These are phyloP conservation scores for Ogataea corticis DNA, from an alignment of 805 yeast genomes.

Conservation along the genomic window DNA sequence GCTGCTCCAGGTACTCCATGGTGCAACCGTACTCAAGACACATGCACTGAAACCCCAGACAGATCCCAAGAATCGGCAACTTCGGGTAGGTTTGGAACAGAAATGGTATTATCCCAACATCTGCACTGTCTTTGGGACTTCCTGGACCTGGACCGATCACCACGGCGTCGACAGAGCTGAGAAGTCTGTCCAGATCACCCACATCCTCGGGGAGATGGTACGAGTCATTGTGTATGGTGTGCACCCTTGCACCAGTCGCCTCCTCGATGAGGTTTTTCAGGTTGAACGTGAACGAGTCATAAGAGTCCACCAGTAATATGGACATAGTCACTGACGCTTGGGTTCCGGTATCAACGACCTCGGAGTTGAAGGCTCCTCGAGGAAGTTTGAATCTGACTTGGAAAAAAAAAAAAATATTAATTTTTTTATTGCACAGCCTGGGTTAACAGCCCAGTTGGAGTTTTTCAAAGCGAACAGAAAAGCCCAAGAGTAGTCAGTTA, in stretches of 20 bases:
- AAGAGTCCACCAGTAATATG: slow-evolving; percentile 81
- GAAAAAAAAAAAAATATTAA: neutral
- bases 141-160: slow-evolving; percentile 99
- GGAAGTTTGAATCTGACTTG: too few species aligned
- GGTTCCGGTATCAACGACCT: neutral
- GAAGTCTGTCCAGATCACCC: slow-evolving; percentile 39
- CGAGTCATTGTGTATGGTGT: slow-evolving; percentile 65
- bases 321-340: slow-evolving; percentile 33
- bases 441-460: too few species aligned
- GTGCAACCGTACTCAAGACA: slow-evolving; percentile 58
- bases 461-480: too few species aligned
- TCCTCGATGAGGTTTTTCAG: slow-evolving; percentile 59
- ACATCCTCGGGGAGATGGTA: slow-evolving; percentile 35
- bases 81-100: slow-evolving; percentile 43
- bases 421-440: too few species aligned
- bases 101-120: slow-evolving; percentile 69
- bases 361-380: neutral
- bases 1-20: slow-evolving; percentile 52
- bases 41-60: slow-evolving; percentile 88
- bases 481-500: too few species aligned
- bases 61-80: slow-evolving; percentile 83
- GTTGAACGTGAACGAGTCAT: slow-evolving; percentile 93
- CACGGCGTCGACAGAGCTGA: slow-evolving; percentile 66
- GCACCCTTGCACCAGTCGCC: slow-evolving; percentile 50
- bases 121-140: slow-evolving; percentile 61